Evolutionary conservation across 768 basidiomycete genomes (phyloP).

Genomic region (Rhodotorula babjevae): DNA sequence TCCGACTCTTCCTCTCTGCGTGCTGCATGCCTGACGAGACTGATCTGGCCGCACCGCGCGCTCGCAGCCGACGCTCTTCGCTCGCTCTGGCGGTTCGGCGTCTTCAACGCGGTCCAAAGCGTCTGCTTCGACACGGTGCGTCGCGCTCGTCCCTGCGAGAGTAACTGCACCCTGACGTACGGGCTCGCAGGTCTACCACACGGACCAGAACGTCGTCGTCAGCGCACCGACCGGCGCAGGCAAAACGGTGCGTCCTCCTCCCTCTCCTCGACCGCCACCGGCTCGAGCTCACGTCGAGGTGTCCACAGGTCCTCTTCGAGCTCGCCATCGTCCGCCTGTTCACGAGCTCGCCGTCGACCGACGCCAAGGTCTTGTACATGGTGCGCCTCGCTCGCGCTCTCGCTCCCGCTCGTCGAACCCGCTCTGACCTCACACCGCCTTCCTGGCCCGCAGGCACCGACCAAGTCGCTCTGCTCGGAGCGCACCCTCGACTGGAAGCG

Average conservation of each 20-base stretch:
- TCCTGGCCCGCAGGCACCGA: constrained; percentile 18
- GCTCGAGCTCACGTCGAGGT: not conserved
- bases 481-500: constrained; percentile 72
- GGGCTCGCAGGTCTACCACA: constrained; percentile 41
- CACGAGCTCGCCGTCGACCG: constrained; percentile 38
- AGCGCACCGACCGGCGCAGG: constrained; percentile 89
- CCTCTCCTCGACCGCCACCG: too few species aligned
- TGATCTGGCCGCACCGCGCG: too few species aligned
- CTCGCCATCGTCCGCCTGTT: constrained; percentile 76
- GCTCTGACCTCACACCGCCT: not conserved
- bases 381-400: constrained; percentile 54
- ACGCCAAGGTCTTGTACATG: constrained; percentile 75
- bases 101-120: constrained; percentile 89
- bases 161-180: not conserved
- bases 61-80: constrained; percentile 71
- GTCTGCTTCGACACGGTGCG: constrained; percentile 68
- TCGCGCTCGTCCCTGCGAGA: constrained; percentile 51
- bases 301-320: constrained; percentile 68
- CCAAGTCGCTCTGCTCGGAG: constrained; percentile 81
- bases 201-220: constrained; percentile 48
- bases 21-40: too few species aligned
- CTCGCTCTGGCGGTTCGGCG: constrained; percentile 74
- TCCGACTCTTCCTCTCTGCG: not conserved
- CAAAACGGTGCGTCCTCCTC: constrained; percentile 57
- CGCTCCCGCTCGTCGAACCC: constrained; percentile 58